phyloP scores from a whole-genome alignment of 148 eudicot genomes.

The Dysphania ambrosioides region DNA sequence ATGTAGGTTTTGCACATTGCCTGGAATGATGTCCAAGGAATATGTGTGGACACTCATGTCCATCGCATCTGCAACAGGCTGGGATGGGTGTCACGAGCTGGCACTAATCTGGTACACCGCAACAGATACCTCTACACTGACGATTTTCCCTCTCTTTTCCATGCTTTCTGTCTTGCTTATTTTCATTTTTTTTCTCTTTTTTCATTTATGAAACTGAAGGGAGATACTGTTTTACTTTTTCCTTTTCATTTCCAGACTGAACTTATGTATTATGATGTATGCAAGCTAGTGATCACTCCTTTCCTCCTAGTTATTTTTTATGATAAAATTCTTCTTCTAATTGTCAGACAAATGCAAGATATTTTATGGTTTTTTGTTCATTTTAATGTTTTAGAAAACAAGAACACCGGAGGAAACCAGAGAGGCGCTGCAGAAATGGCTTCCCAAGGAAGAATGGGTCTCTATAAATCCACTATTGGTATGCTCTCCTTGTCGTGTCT shows the following conservation, averaged over 20 bases:
- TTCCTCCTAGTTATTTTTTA: neutral
- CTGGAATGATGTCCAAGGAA: constrained; percentile 94
- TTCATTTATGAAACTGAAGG: neutral
- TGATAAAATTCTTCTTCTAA: neutral
- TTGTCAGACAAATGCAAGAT: neutral
- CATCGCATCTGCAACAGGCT: constrained; percentile 95
- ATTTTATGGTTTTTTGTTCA: neutral
- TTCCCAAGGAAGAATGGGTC: constrained; percentile 97
- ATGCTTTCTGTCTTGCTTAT: neutral
- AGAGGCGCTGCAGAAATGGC: constrained; percentile 77
- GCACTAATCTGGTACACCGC: constrained; percentile 56
- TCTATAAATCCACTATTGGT: constrained; percentile 96
- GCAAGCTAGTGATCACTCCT: neutral
- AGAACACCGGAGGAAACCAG: constrained; percentile 84
- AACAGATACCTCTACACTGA: neutral
- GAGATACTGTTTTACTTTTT: constrained; percentile 4
- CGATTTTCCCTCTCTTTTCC: neutral
- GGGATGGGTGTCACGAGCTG: constrained; percentile 82
- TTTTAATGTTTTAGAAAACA: constrained; percentile 65
- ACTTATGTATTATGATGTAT: too few relatives aligned
- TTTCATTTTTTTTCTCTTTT: neutral
- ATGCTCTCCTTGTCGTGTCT: constrained; percentile 19
- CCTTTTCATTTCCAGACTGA: neutral
- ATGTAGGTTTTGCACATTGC: constrained; percentile 82
- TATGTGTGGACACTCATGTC: constrained; percentile 98